Evolutionary conservation across 2,329 filamentous ascomycete genomes (phyloP), one percentile per base, ranked within the genome.

Genomic region (Exophiala sp.): DNA sequence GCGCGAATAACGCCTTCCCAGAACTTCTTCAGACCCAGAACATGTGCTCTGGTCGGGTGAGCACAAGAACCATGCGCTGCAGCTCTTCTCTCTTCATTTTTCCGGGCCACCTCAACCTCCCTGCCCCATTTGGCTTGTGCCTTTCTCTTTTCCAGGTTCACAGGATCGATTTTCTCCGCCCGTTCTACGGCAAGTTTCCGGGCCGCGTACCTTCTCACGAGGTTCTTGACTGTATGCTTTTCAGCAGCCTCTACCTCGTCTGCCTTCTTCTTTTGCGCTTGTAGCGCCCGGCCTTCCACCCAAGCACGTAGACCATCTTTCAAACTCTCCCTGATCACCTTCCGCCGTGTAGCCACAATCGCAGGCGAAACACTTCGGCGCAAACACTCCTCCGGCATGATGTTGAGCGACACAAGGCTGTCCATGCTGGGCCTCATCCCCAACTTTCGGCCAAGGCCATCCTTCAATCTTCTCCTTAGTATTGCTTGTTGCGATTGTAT

Each of bases 281-380:
- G 56, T n/a, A 63, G 38, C 3, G 53, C 63, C 12, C 62, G 56
- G n/a, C 55, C 71, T 57, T 72, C 85, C 2, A 89, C 77, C 83
- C 85, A 88, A 10, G 77, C 75, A 35, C 85, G 72, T 56, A 89
- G 68, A 12, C 78, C 78, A 63, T 89, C 85, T 66, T 88, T 88
- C 40, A 89, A 75, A 55, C 77, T 76, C 71, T 88, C 84, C 61
- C 79, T 79, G 71, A 89, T 86, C 12, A 89, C 76, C 10, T 78
- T 79, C 51, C 81, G 75, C 64, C 81, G 81, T 59, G 77, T 77
- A 24, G 82, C 83, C n/a, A 87, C 79, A 33, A 88, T 71, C 0
- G 75, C 78, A 0, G 84, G 84, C 0, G 83, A 80, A 1, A 87
- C 73, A 29, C 45, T 57, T n/a, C 45, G 50, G 6, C 55, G 46